phyloP scores from a whole-genome alignment of 2,329 filamentous ascomycete genomes.

The Cyphellophora europaea region DNA sequence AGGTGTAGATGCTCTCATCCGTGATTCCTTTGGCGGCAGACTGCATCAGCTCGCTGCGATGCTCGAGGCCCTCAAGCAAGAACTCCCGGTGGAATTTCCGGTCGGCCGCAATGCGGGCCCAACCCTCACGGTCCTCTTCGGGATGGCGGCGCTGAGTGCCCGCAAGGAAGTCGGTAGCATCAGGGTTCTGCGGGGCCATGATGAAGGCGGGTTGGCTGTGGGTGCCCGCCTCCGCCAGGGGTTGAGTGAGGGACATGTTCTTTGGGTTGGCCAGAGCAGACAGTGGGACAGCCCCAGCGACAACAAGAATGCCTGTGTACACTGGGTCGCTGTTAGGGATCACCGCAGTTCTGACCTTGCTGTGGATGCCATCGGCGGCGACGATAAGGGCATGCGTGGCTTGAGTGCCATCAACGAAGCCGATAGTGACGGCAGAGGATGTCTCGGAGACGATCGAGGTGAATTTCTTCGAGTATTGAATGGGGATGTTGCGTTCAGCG shows the following conservation, averaged over 20 bases:
- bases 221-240: not conserved
- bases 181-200: conserved; percentile 27
- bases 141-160: conserved; percentile 26
- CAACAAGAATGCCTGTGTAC: conserved; percentile 41
- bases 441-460: conserved; percentile 28
- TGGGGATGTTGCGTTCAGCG: conserved; percentile 28
- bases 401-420: conserved; percentile 35
- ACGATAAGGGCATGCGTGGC: conserved; percentile 36
- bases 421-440: conserved; percentile 35
- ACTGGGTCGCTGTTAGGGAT: conserved; percentile 39
- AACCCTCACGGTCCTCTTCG: conserved; percentile 24
- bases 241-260: not conserved
- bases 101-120: conserved; percentile 24
- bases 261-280: not conserved
- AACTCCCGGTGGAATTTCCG: conserved; percentile 18
- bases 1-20: conserved; percentile 25
- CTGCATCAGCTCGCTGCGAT: conserved; percentile 7
- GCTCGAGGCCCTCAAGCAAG: conserved; percentile 10
- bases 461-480: conserved; percentile 43
- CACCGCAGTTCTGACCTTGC: conserved; percentile 42
- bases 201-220: conserved; percentile 22
- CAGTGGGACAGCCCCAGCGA: conserved; percentile 21
- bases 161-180: conserved; percentile 26
- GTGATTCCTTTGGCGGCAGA: conserved; percentile 9
- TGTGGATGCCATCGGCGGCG: conserved; percentile 54